Evolutionary conservation across 345 rosid species (phyloP).

Genomic region (Acer negundo): DNA sequence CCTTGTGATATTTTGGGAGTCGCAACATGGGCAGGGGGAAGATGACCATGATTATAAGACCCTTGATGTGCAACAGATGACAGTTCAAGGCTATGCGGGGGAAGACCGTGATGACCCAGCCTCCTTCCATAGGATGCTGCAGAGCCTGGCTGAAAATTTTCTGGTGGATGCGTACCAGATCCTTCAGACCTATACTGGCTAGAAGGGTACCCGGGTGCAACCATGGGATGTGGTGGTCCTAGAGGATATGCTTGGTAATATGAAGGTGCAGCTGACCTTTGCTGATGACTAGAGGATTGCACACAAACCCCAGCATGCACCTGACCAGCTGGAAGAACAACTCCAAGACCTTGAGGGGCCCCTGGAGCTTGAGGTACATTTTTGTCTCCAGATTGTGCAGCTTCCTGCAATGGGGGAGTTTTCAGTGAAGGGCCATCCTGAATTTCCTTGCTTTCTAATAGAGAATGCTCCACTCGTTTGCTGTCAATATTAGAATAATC

Average conservation of each 20-base stretch:
- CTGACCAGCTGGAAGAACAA: constrained; percentile 32
- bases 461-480: constrained; percentile 24
- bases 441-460: constrained; percentile 29
- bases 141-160: constrained; percentile 25
- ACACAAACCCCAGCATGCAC: constrained; percentile 23
- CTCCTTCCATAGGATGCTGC: constrained; percentile 40
- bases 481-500: constrained; percentile 26
- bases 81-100: constrained; percentile 15
- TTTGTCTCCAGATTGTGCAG: constrained; percentile 28
- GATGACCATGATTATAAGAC: constrained; percentile 32
- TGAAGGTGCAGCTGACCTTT: constrained; percentile 42
- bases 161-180: constrained; percentile 28
- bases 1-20: constrained; percentile 27
- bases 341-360: constrained; percentile 32
- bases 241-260: constrained; percentile 40
- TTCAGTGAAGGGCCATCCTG: constrained; percentile 28
- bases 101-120: constrained; percentile 34
- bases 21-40: constrained; percentile 17
- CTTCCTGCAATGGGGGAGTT: constrained; percentile 31
- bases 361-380: constrained; percentile 27
- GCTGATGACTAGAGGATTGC: constrained; percentile 37
- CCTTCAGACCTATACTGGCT: constrained; percentile 42
- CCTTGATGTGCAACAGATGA: constrained; percentile 29
- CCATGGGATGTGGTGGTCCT: constrained; percentile 38
- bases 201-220: constrained; percentile 32